Base-by-base conservation (phyloP, 1,139 yeast genomes). In the Magnusiomyces suaveolens region DNA sequence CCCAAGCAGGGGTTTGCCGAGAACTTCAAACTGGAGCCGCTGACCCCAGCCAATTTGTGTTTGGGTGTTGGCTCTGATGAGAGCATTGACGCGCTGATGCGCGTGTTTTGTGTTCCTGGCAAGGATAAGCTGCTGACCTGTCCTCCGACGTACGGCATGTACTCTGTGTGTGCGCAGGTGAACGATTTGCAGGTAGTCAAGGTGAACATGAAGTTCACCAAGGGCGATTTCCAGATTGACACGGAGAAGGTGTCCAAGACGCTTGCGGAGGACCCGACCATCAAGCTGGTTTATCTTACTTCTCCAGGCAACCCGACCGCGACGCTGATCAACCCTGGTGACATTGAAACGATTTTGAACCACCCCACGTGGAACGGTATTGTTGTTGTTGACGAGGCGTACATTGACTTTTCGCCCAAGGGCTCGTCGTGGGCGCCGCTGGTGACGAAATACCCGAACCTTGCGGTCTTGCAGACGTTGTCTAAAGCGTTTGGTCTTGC, bases 291-390 rank as follows among this genome's bases (percentile, higher is more conserved):
- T 1, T 90, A 88, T 67, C 72, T 90, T 59, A 90, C 97, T n/a
- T 87, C 97, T 1, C 98, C 98, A n/a, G 98, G 98, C 32, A 92
- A 92, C 67, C 98, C 98, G 38, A 92, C 98, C 0, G 97, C 85
- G 2, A 78, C 82, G 43, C 71, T 81, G 52, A 68, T 92, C 46
- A 74, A 77, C 32, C 74, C 77, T 10, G 69, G 68, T 0, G 70
- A 72, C 29, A 71, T 92, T 23, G 71, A 79, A 50, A 69, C 74
- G 51, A 68, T 92, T 25, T 70, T 87, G 54, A 66, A 74, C 16
- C 73, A 75, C 55, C 75, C 76, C 23, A 68, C 69, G 33, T 84
- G 89, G 84, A 82, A 83, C 63, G 97, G 96, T 2, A 69, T 90
- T 39, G 81, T 92, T 10, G 84, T 90, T 16, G 84, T 89, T 1